These are phyloP conservation scores for Tetrahymena thermophila DNA, from an alignment of 73 alveolate species.

Conservation along the genomic window DNA sequence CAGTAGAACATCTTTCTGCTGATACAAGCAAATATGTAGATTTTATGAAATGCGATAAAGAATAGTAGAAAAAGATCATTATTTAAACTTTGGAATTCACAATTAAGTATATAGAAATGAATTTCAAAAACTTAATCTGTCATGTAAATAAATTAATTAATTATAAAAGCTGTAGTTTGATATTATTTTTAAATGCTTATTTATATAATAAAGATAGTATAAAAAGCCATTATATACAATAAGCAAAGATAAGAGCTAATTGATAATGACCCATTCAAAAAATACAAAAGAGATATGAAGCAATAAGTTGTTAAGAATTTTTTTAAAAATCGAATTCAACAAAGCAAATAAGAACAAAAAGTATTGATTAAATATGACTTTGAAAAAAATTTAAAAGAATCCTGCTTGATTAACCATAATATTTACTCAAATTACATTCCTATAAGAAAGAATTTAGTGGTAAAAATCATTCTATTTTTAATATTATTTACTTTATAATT, in stretches of 20 bases:
- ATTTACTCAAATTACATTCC: neutral
- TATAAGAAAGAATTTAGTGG: neutral
- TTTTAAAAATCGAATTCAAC: neutral
- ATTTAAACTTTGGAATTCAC: neutral
- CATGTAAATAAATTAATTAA: neutral
- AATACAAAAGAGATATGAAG: neutral
- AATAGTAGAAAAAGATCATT: neutral
- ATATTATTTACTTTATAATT: neutral
- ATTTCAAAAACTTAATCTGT: neutral
- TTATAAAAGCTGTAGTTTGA: too few relatives aligned
- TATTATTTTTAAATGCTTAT: neutral
- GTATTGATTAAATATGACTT: neutral
- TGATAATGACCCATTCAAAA: neutral
- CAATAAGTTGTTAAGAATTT: neutral
- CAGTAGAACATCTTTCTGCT: neutral
- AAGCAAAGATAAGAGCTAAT: neutral
- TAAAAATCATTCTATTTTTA: neutral
- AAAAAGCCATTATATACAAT: neutral
- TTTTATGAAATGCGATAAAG: neutral
- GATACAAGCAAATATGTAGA: neutral
- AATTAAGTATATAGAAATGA: neutral
- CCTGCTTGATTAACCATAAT: neutral
- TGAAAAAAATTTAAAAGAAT: neutral
- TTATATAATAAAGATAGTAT: neutral
- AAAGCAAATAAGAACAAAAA: neutral